Evolutionary conservation across 352 stramenopile species (phyloP).

Genomic region (Pythium grandisporangium): DNA sequence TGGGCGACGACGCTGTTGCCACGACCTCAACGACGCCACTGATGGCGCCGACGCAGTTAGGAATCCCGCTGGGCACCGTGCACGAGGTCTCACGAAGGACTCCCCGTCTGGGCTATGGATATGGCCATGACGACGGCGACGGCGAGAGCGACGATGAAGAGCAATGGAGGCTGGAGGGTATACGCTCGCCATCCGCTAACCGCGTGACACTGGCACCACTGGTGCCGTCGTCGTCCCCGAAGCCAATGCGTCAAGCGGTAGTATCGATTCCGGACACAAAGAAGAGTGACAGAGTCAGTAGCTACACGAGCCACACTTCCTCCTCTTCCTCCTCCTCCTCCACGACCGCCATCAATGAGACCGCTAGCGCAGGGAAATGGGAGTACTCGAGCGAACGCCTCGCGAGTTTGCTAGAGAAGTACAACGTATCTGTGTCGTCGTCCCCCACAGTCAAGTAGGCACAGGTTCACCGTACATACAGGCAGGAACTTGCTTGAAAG

Average conservation of each 20-base stretch:
- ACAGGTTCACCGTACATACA: no score
- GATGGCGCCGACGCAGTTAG: not conserved
- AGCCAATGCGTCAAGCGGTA: no score
- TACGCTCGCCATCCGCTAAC: no score
- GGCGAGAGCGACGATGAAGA: no score
- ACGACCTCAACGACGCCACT: not conserved
- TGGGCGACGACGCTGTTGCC: constrained; percentile 15
- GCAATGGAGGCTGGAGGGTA: no score
- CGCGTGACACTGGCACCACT: constrained; percentile 1
- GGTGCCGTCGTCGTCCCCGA: not conserved
- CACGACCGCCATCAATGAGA: no score
- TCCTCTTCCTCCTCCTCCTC: no score
- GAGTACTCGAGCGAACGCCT: constrained; percentile 56
- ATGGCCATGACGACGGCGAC: not conserved
- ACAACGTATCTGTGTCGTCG: constrained; percentile 42
- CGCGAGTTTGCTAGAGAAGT: constrained; percentile 48
- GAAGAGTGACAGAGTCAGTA: no score
- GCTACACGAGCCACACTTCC: no score
- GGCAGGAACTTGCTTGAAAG: not conserved
- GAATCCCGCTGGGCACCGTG: constrained; percentile 5
- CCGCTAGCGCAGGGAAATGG: constrained; percentile 9
- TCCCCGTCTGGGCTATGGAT: no score
- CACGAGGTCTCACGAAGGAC: no score
- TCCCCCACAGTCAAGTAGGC: not conserved
- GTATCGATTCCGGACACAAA: no score